Conservation (phyloP, 2,329 filamentous ascomycete genomes). For the Xylaria sp. region DNA sequence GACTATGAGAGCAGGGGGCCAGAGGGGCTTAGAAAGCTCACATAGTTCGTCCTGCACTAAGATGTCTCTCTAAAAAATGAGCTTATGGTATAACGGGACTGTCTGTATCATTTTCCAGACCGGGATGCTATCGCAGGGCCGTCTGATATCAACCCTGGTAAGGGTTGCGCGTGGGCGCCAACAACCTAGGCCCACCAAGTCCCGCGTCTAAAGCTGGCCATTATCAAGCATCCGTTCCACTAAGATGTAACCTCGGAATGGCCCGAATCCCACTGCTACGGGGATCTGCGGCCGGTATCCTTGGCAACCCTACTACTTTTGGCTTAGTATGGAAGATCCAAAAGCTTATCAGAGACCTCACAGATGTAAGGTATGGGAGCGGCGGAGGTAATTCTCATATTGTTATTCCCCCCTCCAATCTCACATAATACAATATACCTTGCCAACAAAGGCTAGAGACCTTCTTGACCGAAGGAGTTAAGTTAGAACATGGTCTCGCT, state of each 20-base stretch:
- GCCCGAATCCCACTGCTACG: no score
- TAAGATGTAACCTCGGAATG: no score
- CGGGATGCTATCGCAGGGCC: not conserved
- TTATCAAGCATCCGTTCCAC: no score
- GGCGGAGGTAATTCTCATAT: no score
- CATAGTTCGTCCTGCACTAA: not conserved
- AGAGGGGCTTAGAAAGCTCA: not conserved
- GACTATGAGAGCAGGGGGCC: not conserved
- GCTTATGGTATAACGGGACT: not conserved
- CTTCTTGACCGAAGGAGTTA: not conserved
- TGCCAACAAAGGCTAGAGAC: not conserved
- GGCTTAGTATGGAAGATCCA: not conserved
- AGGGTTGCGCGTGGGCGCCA: no score
- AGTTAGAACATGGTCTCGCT: conserved; percentile 1
- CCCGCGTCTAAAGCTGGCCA: no score
- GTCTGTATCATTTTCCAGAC: not conserved
- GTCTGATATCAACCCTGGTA: no score
- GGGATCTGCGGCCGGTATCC: not conserved
- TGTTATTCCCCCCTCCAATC: not conserved
- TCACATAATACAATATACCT: not conserved
- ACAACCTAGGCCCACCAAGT: no score
- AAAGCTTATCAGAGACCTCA: not conserved
- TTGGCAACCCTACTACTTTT: not conserved
- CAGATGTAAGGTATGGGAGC: not conserved
- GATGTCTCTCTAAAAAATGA: not conserved